Conservation (phyloP, 2,329 filamentous ascomycete genomes). For the Ceratocystis huliohia region DNA sequence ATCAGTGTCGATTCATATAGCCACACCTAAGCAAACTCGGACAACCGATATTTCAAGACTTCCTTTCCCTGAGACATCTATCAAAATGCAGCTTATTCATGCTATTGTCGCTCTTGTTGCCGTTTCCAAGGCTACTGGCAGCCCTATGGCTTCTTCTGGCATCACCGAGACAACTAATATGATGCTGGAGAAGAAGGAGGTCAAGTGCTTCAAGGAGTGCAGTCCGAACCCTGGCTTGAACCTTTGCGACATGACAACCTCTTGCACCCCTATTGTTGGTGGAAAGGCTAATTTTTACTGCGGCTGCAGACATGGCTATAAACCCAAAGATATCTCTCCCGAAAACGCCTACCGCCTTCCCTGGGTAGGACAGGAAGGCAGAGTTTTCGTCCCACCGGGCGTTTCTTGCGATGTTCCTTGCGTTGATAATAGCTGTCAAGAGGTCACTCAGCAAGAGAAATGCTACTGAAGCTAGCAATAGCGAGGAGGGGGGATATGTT, state of each 20-base stretch:
- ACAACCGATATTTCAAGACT: too few species aligned
- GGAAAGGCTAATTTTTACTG: neutral
- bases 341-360: constrained; percentile 8
- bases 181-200: too few species aligned
- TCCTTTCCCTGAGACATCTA: too few species aligned
- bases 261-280: neutral
- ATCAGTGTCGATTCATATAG: too few species aligned
- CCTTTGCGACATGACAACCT: constrained; percentile 8
- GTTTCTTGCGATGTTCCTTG: constrained; percentile 5
- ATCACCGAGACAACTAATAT: neutral
- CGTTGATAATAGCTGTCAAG: neutral
- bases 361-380: constrained; percentile 4
- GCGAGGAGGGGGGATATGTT: too few species aligned
- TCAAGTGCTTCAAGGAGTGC: neutral
- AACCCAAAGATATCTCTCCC: neutral
- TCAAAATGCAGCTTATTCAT: too few species aligned
- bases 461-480: too few species aligned
- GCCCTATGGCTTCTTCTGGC: neutral
- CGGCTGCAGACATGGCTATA: constrained; percentile 13
- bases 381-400: constrained; percentile 10
- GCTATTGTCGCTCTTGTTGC: too few species aligned
- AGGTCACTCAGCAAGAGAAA: neutral
- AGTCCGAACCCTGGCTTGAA: neutral
- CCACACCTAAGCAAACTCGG: too few species aligned
- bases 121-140: too few species aligned